These are phyloP conservation scores for Centaurea solstitialis DNA, from an alignment of 129 eudicot genomes.

Conservation along the genomic window DNA sequence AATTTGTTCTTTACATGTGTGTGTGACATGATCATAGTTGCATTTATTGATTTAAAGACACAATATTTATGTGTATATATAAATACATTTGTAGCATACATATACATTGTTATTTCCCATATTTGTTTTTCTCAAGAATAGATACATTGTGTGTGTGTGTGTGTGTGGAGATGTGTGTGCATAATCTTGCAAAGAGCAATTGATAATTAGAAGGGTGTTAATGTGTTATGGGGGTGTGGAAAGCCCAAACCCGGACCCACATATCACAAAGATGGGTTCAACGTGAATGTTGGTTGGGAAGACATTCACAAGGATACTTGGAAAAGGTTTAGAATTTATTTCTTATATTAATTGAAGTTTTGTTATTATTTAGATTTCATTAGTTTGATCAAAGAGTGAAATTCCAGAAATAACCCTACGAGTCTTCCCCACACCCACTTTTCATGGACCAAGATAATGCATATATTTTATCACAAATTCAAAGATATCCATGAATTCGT, in stretches of 20 bases:
- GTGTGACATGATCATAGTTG: neutral
- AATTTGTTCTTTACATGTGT: constrained; percentile 13
- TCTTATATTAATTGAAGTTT: neutral
- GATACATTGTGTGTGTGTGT: neutral
- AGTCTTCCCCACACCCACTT: constrained; percentile 38
- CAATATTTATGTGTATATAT: neutral
- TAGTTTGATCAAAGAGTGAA: neutral
- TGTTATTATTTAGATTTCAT: constrained; percentile 16
- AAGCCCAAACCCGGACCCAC: constrained; percentile 49
- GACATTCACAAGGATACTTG: constrained; percentile 74
- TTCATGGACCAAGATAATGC: constrained; percentile 42
- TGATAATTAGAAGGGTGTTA: neutral
- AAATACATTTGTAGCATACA: neutral
- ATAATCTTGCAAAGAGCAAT: constrained; percentile 35
- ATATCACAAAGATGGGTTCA: constrained; percentile 59
- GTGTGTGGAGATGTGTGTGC: neutral
- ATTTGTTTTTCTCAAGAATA: neutral
- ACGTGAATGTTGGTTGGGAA: constrained; percentile 98
- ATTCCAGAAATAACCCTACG: constrained; percentile 26
- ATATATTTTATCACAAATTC: constrained; percentile 20
- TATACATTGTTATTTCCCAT: neutral
- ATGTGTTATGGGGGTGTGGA: constrained; percentile 15
- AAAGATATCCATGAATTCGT: constrained; percentile 36
- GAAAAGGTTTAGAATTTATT: constrained; percentile 25
- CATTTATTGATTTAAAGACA: neutral